Evolutionary conservation across 805 yeast species (phyloP), one percentile per base, ranked within the genome.

Genomic region (Candida incommunis): DNA sequence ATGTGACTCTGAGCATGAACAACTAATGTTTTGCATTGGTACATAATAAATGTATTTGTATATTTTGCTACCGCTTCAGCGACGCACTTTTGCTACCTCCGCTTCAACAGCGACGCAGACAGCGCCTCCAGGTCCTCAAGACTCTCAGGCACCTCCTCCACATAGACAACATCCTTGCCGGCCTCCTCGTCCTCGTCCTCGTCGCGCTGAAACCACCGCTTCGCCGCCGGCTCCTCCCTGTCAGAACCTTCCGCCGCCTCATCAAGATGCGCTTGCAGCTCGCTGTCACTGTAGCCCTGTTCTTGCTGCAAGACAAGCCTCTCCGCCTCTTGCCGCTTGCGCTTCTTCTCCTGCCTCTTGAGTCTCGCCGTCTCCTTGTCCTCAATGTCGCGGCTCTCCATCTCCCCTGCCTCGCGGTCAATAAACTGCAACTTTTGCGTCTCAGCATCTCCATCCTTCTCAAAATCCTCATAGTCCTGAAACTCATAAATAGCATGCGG

Each of bases 401-500:
- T 85, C 3, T 65, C 70, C 51, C 72, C 74, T 23, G 77, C 57
- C 63, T 87, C 97, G 50, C 73, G 74, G 13, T 51, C 62, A 41
- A 92, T 74, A 55, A 77, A 92, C 49, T 75, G 71, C 35, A 69
- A 63, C 64, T 83, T 82, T 64, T 85, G 94, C 7, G 59, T 64
- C 44, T 66, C 67, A 1, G 88, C 87, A 54, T 76, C 82, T 37
- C 84, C 88, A 27, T 67, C 70, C 50, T 74, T 76, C 50, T 63
- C 72, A 73, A 92, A 92, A 48, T 83, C 94, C 35, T 79, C 92
- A 63, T 86, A 96, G 53, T 82, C 84, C 59, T 85, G 87, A 48
- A 92, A 70, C 64, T 90, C 97, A 58, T 92, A 92, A 3, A 90
- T 69, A 7, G 94, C 83, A 62, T 90, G 97, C 0, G 97, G 81